Base-by-base conservation (phyloP, 768 basidiomycete species). In the Termitomyces sp. region DNA sequence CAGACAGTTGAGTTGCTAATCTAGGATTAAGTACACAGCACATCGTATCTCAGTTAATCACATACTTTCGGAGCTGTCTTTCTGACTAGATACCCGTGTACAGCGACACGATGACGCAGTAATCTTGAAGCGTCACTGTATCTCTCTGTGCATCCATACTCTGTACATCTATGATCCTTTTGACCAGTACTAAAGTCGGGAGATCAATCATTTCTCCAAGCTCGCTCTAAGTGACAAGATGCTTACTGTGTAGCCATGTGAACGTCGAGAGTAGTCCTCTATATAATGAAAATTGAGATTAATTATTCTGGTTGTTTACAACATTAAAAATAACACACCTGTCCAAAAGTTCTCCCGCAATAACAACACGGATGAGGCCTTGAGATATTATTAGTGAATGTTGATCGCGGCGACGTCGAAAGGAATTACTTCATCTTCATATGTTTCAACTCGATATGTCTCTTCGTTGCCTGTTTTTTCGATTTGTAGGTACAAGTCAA, bases 61-160 rank as follows among this genome's bases (percentile, higher is more conserved):
- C 60, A 14, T 50, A 63, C 62, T 47, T 65, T 65, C 12, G 64
- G 67, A 44, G 66, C 62, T 12, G 63, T 60, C 41, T 61, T 49
- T 48, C 57, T 60, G 0, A 68, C 63, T 43, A 61, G 35, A 35
- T 69, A 68, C 4, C 55, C 60, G 38, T 69, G 68, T 16, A 35
- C 56, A 28, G 50, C 33, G 26, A 67, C 66, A 13, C 64, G 58
- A 51, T 69, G 68, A 41, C 66, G 61, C 36, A 65, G 60, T 50
- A 65, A 55, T 32, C 67, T 63, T 12, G 67, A 63, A 52, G 68
- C 67, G 35, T 69, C 68, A 40, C 66, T 69, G 55, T 65, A 69
- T 28, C 36, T 46, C 49, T 56, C 49, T 7, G 64, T 51, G 41
- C 68, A 69, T 18, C 55, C 55, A 14, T 35, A 52, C 6, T 60